These are phyloP conservation scores for Russula lepida DNA, from an alignment of 768 basidiomycete species.

Conservation along the genomic window DNA sequence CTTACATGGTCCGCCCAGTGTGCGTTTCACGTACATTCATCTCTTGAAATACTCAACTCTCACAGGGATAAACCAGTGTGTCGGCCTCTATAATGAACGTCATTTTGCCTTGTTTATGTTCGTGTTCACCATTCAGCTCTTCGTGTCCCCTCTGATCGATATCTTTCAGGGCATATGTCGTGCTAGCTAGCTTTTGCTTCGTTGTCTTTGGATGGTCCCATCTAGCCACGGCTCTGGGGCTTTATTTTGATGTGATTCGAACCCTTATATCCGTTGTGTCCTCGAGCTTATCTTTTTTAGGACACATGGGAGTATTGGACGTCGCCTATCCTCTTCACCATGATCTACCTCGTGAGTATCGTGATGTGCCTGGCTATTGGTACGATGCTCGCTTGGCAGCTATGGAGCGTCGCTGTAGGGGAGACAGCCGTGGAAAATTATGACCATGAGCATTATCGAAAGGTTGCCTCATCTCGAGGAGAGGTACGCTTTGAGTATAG, in stretches of 20 bases:
- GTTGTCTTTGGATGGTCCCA: conserved; percentile 53
- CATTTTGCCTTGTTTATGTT: conserved; percentile 95
- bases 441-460: conserved; percentile 74
- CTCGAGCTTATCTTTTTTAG: conserved; percentile 9
- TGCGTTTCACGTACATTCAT: conserved; percentile 7
- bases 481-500: conserved; percentile 42
- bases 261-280: not conserved
- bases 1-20: conserved; percentile 1
- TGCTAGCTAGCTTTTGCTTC: conserved; percentile 57
- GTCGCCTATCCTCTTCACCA: conserved; percentile 61
- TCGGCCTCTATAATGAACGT: conserved; percentile 90
- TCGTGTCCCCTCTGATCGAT: not conserved
- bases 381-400: conserved; percentile 64
- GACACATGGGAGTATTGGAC: conserved; percentile 32
- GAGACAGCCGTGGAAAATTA: conserved; percentile 90
- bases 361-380: conserved; percentile 71
- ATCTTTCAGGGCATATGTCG: conserved; percentile 63
- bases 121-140: conserved; percentile 24
- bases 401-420: conserved; percentile 60
- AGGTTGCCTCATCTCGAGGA: conserved; percentile 55
- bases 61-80: conserved; percentile 94
- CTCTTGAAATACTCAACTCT: not conserved
- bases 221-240: conserved; percentile 50
- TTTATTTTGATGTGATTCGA: conserved; percentile 35
- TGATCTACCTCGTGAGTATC: conserved; percentile 65